A percentile compares a stretch with the other conserved stretches of the same genome.
Conservation (phyloP, 2,329 filamentous ascomycete genomes). For the Mariannaea sp. region DNA sequence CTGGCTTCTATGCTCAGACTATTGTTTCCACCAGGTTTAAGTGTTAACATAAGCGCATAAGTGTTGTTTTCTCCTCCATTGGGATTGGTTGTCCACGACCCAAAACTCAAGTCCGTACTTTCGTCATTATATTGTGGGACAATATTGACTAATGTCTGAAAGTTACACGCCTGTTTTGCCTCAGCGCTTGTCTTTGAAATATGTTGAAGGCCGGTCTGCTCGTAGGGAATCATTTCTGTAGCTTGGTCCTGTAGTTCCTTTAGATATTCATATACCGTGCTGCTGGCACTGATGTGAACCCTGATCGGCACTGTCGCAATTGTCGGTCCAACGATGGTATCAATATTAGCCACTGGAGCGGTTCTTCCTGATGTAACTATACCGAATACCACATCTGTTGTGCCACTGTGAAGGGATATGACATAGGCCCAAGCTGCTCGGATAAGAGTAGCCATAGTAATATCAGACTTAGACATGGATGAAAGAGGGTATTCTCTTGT, state of each 20-base stretch:
- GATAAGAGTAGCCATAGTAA: slow-evolving; percentile 22
- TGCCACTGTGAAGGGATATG: slow-evolving; percentile 43
- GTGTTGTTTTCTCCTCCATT: no score
- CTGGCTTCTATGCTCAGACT: no score
- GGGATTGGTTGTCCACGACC: no score
- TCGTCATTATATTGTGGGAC: slow-evolving; percentile 21
- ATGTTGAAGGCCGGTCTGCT: slow-evolving; percentile 29
- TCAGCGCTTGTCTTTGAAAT: slow-evolving; percentile 27
- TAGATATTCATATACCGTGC: slow-evolving; percentile 14
- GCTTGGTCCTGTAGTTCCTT: slow-evolving; percentile 19
- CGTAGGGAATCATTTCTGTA: slow-evolving; percentile 24
- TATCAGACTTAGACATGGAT: no score
- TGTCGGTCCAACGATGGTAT: slow-evolving; percentile 34
- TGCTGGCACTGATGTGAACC: slow-evolving; percentile 41
- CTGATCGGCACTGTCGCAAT: slow-evolving; percentile 51
- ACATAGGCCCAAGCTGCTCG: slow-evolving; percentile 56
- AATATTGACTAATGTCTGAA: slow-evolving; percentile 39
- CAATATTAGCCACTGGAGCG: slow-evolving; percentile 25
- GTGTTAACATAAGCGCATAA: no score
- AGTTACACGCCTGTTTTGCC: slow-evolving; percentile 26
- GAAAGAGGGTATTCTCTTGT: no score
- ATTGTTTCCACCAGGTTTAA: no score
- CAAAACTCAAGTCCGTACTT: no score
- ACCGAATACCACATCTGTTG: slow-evolving; percentile 48
- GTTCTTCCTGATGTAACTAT: slow-evolving; percentile 48